phyloP scores from a whole-genome alignment of 306 rosid genomes.

The Vachellia collinsii region DNA sequence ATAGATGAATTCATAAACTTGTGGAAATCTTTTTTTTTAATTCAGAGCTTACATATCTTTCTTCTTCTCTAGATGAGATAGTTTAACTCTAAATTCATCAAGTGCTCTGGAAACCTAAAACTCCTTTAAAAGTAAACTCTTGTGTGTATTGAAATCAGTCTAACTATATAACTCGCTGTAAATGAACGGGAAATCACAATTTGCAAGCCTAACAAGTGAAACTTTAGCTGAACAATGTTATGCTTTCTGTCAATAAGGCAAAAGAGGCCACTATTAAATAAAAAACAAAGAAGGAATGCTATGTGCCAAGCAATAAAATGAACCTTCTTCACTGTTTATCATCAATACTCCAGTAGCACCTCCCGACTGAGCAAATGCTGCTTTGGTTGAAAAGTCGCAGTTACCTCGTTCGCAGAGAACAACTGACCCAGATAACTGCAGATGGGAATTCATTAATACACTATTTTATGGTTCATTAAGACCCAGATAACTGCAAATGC shows the following conservation, averaged over 20 bases:
- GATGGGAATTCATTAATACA: conserved; percentile 1
- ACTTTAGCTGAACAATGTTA: neutral
- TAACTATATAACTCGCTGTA: neutral
- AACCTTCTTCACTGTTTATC: conserved; percentile 74
- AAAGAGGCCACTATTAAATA: neutral
- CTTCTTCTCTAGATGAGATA: neutral
- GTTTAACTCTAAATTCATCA: neutral
- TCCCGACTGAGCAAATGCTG: conserved; percentile 60
- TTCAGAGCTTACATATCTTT: neutral
- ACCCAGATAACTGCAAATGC: conserved; percentile 66
- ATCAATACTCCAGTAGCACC: conserved; percentile 77
- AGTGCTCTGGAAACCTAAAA: neutral
- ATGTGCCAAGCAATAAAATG: conserved; percentile 29
- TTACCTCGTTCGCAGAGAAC: conserved; percentile 74
- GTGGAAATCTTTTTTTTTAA: neutral
- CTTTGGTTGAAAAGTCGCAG: conserved; percentile 85
- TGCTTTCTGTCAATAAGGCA: neutral
- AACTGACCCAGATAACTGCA: conserved; percentile 75
- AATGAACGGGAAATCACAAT: conserved; percentile 10
- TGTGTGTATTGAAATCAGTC: neutral
- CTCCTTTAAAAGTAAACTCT: neutral
- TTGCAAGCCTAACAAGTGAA: conserved; percentile 15
- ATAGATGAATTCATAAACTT: neutral
- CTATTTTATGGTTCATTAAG: conserved; percentile 19
- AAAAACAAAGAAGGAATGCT: conserved; percentile 24